Evolutionary conservation across 495 filamentous ascomycete genomes (phyloP).

Genomic region (Trichoderma reesei): DNA sequence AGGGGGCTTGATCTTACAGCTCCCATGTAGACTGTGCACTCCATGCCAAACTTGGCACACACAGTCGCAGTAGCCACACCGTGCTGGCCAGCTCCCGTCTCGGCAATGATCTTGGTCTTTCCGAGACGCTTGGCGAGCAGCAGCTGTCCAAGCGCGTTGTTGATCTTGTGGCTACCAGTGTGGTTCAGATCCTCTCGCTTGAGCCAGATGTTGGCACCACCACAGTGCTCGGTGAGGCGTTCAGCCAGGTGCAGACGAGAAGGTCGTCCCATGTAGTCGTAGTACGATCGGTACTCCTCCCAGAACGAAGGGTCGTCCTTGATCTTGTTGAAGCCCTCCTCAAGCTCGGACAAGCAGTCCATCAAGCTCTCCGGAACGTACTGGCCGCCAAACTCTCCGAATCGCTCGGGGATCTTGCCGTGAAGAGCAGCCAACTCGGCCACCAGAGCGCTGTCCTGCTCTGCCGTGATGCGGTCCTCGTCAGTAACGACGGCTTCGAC

Average conservation of each 20-base stretch:
- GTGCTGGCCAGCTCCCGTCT: slow-evolving; percentile 94
- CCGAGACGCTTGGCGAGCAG: slow-evolving; percentile 72
- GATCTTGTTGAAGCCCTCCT: slow-evolving; percentile 80
- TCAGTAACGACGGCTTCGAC: slow-evolving; percentile 57
- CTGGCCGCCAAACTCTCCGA: slow-evolving; percentile 97
- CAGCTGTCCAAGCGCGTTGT: slow-evolving; percentile 87
- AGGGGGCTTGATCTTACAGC: slow-evolving; percentile 34
- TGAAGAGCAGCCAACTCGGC: slow-evolving; percentile 36
- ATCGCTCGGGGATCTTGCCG: slow-evolving; percentile 64
- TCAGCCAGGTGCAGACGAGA: slow-evolving; percentile 84
- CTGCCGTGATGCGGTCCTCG: slow-evolving; percentile 30
- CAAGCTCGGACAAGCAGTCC: slow-evolving; percentile 88
- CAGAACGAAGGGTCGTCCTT: slow-evolving; percentile 85
- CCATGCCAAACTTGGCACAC: slow-evolving; percentile 94
- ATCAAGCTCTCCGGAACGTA: slow-evolving; percentile 97
- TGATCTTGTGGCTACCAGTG: slow-evolving; percentile 87
- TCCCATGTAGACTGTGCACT: slow-evolving; percentile 94
- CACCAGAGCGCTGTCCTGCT: slow-evolving; percentile 33
- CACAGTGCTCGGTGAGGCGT: slow-evolving; percentile 76
- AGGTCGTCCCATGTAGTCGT: slow-evolving; percentile 94
- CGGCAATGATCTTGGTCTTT: slow-evolving; percentile 90
- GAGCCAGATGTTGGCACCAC: slow-evolving; percentile 88
- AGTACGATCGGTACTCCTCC: slow-evolving; percentile 94
- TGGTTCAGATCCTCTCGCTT: slow-evolving; percentile 94
- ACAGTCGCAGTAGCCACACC: slow-evolving; percentile 92